Base-by-base conservation (phyloP, 2,329 filamentous ascomycete species). In the Catunica adiposa region DNA sequence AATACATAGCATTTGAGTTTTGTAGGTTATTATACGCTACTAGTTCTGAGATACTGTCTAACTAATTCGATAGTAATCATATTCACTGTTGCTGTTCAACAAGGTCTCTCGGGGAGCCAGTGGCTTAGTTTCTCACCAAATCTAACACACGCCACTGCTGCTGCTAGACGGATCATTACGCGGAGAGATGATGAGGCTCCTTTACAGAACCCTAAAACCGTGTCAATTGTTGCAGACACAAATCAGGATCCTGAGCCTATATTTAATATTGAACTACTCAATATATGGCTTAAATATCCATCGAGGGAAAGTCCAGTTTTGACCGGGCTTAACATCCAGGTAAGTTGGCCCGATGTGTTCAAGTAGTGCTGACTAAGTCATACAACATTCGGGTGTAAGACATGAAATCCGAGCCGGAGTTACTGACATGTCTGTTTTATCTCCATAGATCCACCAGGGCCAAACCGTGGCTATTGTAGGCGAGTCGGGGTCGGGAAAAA, bases 61-160 rank as follows among this genome's bases (percentile, higher is more conserved):
- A 57, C 14, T 7, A 47, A 9, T 25, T 6, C 29, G 14, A 26
- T 29, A 60, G 59, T 61, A 17, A 51, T 61, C n/a, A 55, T 60
- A 8, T 58, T 59, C 20, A 57, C 59, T 9, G 55, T 55, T 6
- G 54, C 54, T 15, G 53, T 61, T 22, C 59, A 61, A 26, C 58
- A 59, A 31, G 58, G 56, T 1, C 57, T 60, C 11, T 50, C 54
- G 11, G 55, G 51, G 1, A 83, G 82, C 0, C 76, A 83, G 59
- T 79, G 81, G 56, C 78, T 88, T 59, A 78, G 77, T 44, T 83
- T 84, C 60, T 78, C 79, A 0, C 79, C 81, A 5, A 84, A 82
- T 59, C 75, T 76, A 0, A 78, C 78, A 1, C 77, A 81, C 64
- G 77, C 76, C 3, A 70, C 74, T 0, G 76, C 73, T 0, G 78